Conservation (phyloP, 2,329 filamentous ascomycete species). For the Clarireedia homoeocarpa region DNA sequence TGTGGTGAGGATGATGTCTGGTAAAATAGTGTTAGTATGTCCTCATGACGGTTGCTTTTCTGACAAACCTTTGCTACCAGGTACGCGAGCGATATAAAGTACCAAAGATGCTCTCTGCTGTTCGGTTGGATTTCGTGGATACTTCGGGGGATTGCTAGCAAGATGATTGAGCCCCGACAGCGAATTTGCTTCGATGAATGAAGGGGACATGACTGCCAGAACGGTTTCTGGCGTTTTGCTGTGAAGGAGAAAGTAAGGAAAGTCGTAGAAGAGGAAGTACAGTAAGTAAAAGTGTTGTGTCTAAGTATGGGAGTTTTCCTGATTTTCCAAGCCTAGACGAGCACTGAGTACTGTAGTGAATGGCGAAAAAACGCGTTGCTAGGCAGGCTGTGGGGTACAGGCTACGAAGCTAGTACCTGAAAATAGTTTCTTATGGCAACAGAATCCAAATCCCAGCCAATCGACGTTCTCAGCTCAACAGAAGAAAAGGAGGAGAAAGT, state of each 20-base stretch:
- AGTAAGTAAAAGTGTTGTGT: neutral
- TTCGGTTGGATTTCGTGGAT: constrained; percentile 70
- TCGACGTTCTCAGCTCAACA: too few relatives aligned
- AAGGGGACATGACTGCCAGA: constrained; percentile 13
- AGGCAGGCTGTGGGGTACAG: too few relatives aligned
- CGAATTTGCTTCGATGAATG: constrained; percentile 68
- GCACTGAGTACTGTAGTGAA: too few relatives aligned
- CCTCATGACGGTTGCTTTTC: neutral
- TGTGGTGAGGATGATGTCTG: constrained; percentile 56
- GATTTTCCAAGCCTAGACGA: too few relatives aligned
- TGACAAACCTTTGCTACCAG: constrained; percentile 71
- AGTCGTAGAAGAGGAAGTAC: neutral
- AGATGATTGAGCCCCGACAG: constrained; percentile 71
- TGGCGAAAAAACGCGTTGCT: too few relatives aligned
- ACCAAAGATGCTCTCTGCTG: constrained; percentile 62
- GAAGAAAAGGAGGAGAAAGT: too few relatives aligned
- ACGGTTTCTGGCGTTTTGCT: too few relatives aligned
- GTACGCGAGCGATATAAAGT: constrained; percentile 89
- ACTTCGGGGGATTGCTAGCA: constrained; percentile 78
- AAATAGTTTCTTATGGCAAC: too few relatives aligned
- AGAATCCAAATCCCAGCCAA: too few relatives aligned
- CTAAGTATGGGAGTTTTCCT: too few relatives aligned
- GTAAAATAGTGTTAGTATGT: neutral
- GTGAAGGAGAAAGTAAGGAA: too few relatives aligned
- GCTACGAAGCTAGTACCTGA: too few relatives aligned